These are phyloP conservation scores for Penicillium coprophilum DNA, from an alignment of 495 filamentous ascomycete genomes.

Conservation along the genomic window DNA sequence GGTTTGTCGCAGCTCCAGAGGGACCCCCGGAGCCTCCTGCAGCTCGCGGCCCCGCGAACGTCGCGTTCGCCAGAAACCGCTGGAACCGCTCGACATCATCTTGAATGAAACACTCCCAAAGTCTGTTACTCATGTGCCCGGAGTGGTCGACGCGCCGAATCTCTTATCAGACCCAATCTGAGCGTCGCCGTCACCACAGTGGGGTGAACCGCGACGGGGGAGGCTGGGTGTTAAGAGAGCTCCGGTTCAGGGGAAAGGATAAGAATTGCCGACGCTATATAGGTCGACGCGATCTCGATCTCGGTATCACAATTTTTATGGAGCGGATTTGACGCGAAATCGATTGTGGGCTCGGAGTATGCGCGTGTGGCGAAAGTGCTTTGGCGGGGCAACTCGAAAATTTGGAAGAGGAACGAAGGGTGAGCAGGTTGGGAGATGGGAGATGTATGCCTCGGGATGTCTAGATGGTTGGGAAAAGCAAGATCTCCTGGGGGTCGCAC, in stretches of 20 bases:
- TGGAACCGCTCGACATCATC: slow-evolving; percentile 93
- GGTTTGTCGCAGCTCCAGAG: slow-evolving; percentile 18
- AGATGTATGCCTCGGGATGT: neutral
- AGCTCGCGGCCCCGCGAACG: slow-evolving; percentile 39
- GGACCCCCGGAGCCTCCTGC: slow-evolving; percentile 31
- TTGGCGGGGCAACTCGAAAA: neutral
- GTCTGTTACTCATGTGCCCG: slow-evolving; percentile 88
- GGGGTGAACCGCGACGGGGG: slow-evolving; percentile 81
- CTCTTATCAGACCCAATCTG: slow-evolving; percentile 62
- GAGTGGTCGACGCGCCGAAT: slow-evolving; percentile 41
- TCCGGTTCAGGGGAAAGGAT: slow-evolving; percentile 22
- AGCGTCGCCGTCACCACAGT: slow-evolving; percentile 79
- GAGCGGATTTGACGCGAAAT: slow-evolving; percentile 16
- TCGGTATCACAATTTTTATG: slow-evolving; percentile 4
- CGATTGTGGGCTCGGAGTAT: slow-evolving; percentile 21
- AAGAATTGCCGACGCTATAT: slow-evolving; percentile 14
- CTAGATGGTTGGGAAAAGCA: neutral
- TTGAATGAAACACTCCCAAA: slow-evolving; percentile 94
- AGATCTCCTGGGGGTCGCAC: slow-evolving; percentile 3
- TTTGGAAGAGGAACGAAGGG: neutral
- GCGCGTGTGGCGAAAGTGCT: slow-evolving; percentile 23
- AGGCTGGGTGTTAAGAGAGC: slow-evolving; percentile 48
- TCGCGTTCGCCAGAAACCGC: slow-evolving; percentile 70
- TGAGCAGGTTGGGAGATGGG: neutral
- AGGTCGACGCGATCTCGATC: slow-evolving; percentile 17